Percentiles rank a stretch among this genome's conserved stretches.
These are phyloP conservation scores for Floccularia luteovirens DNA, from an alignment of 768 basidiomycete genomes.

Conservation along the genomic window DNA sequence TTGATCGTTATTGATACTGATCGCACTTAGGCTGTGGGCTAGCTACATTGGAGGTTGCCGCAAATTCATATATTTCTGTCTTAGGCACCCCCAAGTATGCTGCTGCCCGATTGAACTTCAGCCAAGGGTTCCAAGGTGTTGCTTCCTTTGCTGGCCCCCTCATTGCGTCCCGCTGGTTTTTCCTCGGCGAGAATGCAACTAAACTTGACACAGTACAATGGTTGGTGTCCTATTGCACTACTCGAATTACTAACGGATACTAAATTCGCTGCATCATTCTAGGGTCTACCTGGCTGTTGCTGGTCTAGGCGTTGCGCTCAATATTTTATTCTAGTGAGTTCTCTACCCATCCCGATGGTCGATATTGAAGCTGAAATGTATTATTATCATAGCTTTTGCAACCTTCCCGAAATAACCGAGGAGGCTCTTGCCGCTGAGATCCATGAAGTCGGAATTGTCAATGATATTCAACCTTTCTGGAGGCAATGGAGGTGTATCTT, in stretches of 20 bases:
- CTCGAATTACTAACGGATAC: not conserved
- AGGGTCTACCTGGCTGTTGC: conserved; percentile 65
- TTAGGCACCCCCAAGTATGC: conserved; percentile 63
- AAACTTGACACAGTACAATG: conserved; percentile 65
- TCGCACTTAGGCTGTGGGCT: conserved; percentile 53
- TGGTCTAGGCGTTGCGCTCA: conserved; percentile 53
- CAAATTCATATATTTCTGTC: conserved; percentile 75
- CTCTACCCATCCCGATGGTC: not conserved
- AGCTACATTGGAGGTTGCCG: conserved; percentile 60
- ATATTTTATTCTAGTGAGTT: conserved; percentile 55
- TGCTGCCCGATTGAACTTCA: conserved; percentile 70
- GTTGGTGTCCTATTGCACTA: conserved; percentile 17
- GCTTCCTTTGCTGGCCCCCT: conserved; percentile 69
- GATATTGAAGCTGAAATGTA: conserved; percentile 5
- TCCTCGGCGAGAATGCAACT: conserved; percentile 53
- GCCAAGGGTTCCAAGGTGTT: conserved; percentile 74
- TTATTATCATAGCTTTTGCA: conserved; percentile 41
- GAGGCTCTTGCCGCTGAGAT: conserved; percentile 51
- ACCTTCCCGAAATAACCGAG: conserved; percentile 65
- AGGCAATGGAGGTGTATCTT: conserved; percentile 66
- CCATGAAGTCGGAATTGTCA: conserved; percentile 26
- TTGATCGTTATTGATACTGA: conserved; percentile 4
- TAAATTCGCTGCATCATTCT: not conserved
- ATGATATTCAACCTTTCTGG: conserved; percentile 49
- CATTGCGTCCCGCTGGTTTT: conserved; percentile 72